Evolutionary conservation across 2,329 filamentous ascomycete species (phyloP).

Genomic region (Penicillium polonicum): DNA sequence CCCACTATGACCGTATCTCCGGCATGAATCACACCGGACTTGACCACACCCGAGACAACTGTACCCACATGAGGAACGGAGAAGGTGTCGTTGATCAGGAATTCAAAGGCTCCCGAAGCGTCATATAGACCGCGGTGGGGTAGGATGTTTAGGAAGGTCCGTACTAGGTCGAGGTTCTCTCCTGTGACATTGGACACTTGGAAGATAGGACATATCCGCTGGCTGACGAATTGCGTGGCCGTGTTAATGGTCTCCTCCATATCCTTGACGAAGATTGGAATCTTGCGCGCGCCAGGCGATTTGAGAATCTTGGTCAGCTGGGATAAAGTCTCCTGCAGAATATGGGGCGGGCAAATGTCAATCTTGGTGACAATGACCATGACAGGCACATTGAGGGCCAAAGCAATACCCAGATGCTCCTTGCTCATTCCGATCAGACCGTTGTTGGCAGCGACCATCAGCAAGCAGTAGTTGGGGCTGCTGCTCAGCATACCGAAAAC

Average conservation of each 20-base stretch:
- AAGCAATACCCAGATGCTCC: constrained; percentile 91
- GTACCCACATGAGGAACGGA: constrained; percentile 96
- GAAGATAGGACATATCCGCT: constrained; percentile 94
- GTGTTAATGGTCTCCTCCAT: constrained; percentile 92
- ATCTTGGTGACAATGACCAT: constrained; percentile 99
- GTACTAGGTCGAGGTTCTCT: constrained; percentile 82
- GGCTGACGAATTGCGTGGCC: constrained; percentile 90
- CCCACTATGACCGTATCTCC: constrained; percentile 89
- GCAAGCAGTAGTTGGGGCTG: constrained; percentile 92
- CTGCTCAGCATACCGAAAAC: constrained; percentile 93
- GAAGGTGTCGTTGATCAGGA: constrained; percentile 95
- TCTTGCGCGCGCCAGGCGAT: constrained; percentile 88
- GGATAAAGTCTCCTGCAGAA: constrained; percentile 86
- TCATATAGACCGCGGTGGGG: constrained; percentile 95
- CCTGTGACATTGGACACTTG: constrained; percentile 98
- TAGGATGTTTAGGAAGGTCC: constrained; percentile 90
- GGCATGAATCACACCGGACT: constrained; percentile 79
- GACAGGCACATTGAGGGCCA: constrained; percentile 92
- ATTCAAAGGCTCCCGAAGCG: constrained; percentile 82
- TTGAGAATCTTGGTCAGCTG: constrained; percentile 93
- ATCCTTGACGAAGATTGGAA: constrained; percentile 91
- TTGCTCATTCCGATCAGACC: constrained; percentile 97
- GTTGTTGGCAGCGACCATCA: constrained; percentile 99
- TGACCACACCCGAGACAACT: constrained; percentile 91
- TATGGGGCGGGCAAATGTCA: constrained; percentile 94